These are phyloP conservation scores for Citrus maxima DNA, from an alignment of 345 rosid species.

Conservation along the genomic window DNA sequence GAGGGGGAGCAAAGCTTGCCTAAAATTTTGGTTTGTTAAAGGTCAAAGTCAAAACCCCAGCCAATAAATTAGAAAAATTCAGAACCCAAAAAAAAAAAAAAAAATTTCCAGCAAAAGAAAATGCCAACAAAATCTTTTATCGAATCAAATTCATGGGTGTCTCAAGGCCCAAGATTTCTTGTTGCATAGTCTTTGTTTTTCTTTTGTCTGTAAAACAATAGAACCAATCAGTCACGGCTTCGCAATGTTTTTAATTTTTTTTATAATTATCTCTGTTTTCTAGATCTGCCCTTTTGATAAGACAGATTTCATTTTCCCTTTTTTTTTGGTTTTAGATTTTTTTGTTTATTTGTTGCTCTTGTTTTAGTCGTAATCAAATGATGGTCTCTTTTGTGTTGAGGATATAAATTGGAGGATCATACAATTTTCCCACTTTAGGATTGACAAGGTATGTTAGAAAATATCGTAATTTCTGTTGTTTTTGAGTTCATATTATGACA, in stretches of 20 bases:
- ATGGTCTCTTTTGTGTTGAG: conserved; percentile 14
- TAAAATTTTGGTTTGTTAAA: conserved; percentile 41
- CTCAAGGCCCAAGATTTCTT: conserved; percentile 20
- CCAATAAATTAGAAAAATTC: conserved; percentile 23
- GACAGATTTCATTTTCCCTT: not conserved
- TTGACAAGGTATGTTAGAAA: conserved; percentile 26
- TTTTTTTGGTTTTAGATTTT: conserved; percentile 1
- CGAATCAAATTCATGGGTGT: conserved; percentile 10
- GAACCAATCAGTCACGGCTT: conserved; percentile 16
- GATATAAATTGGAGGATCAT: conserved; percentile 34
- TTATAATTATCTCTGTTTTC: conserved; percentile 6
- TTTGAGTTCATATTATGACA: not conserved
- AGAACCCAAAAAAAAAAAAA: not conserved
- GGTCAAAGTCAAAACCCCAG: conserved; percentile 44
- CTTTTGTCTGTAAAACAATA: not conserved
- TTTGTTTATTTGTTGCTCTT: not conserved
- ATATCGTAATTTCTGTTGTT: not conserved
- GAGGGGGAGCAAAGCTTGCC: conserved; percentile 40
- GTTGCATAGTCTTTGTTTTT: not conserved
- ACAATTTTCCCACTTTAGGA: not conserved
- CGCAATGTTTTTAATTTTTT: not conserved
- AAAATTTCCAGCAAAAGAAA: conserved; percentile 4
- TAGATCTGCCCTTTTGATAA: conserved; percentile 26
- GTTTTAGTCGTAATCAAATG: conserved; percentile 3
- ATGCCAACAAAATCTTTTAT: not conserved